Base-by-base conservation (phyloP, 2,329 filamentous ascomycete species). In the Aspergillus hortae region DNA sequence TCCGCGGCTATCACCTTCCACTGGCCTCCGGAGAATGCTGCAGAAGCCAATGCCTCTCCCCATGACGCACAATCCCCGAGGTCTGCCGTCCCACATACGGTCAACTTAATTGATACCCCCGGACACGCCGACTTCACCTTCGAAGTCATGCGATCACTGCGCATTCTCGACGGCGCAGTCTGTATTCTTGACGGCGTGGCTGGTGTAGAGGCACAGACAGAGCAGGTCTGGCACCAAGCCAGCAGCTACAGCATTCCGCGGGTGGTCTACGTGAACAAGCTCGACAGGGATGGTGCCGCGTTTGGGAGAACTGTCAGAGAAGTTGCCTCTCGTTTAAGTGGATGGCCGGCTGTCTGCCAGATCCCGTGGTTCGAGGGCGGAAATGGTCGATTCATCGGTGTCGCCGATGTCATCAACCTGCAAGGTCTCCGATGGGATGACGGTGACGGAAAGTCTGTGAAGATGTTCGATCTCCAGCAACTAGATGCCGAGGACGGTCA, bases 81-180 rank as follows among this genome's bases (percentile, higher is more conserved):
- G 50, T 85, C 80, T 43, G 72, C 75, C 6, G 68, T 75, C 6
- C 70, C 82, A 1, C 85, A 92, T 67, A 89, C 85, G 4, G 86
- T 96, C 69, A 96, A 96, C 67, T 77, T 96, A 2, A 97, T 99
- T 54, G 94, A 99, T 68, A 97, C 94, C 0, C 94, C 94, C 2
- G 94, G 94, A 1, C 94, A 99, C 67, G 92, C 95, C 19, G 94
- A 99, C 69, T 99, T 99, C 63, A 91, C 92, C 0, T 97, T 97
- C 65, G 94, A 99, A 69, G 94, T 97, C 2, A 82, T 96, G 59
- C 85, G 94, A 11, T 97, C 92, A 30, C 77, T 97, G 6, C 86
- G 90, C 17, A 88, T 96, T 32, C 80, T 96, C 0, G 91, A 96
- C 66, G 91, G 91, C 4, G 90, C 90, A 1, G 86, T 96, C n/a